These are phyloP conservation scores for Botrytis aclada DNA, from an alignment of 2,329 filamentous ascomycete species.

Conservation along the genomic window DNA sequence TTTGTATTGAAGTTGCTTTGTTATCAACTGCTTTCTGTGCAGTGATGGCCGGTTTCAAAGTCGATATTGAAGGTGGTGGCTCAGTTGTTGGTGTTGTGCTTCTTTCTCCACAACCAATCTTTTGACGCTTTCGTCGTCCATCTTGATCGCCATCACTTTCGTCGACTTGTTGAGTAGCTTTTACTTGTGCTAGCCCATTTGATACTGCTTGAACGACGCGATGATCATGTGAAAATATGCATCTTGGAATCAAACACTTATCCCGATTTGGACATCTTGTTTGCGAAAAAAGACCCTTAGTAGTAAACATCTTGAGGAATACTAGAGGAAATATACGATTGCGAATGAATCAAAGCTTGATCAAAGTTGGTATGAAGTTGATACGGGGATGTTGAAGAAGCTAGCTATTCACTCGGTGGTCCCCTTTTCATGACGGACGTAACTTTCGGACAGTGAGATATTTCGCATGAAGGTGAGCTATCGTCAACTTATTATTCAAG, in stretches of 20 bases:
- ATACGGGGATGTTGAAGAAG: not conserved
- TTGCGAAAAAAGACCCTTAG: conserved; percentile 36
- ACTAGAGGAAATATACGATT: not conserved
- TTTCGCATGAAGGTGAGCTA: not conserved
- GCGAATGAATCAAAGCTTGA: not conserved
- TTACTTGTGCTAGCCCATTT: not conserved
- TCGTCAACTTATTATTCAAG: not conserved
- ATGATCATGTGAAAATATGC: conserved; percentile 34
- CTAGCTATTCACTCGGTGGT: not conserved
- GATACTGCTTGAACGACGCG: conserved; percentile 20
- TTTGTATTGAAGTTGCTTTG: not conserved
- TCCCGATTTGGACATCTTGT: conserved; percentile 35
- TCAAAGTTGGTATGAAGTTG: not conserved
- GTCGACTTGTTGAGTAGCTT: not conserved
- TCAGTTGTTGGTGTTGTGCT: not conserved
- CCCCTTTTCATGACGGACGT: not conserved
- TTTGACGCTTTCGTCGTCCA: conserved; percentile 38
- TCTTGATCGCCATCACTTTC: conserved; percentile 32
- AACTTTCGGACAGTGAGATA: not conserved
- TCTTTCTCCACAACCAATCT: conserved; percentile 25
- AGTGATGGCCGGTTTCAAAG: not conserved
- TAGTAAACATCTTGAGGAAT: conserved; percentile 33
- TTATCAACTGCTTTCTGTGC: not conserved
- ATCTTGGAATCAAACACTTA: conserved; percentile 36
- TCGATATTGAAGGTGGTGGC: not conserved